phyloP scores from a whole-genome alignment of 495 filamentous ascomycete species.

The Lophium mytilinum region DNA sequence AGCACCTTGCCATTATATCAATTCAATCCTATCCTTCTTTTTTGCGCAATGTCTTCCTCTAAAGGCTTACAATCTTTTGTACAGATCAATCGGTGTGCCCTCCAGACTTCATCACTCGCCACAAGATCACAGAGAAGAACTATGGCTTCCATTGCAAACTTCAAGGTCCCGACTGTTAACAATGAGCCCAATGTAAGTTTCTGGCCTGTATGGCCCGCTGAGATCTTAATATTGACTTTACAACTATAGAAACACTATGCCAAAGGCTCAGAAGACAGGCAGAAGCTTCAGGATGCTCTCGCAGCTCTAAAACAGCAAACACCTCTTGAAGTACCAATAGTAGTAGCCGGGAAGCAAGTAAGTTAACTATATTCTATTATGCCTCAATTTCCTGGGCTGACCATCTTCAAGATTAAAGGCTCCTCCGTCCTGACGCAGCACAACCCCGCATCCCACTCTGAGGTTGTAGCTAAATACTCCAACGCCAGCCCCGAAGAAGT shows the following conservation, averaged over 20 bases:
- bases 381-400: conserved; percentile 4
- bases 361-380: not conserved
- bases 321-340: conserved; percentile 64
- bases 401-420: conserved; percentile 40
- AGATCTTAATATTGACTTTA: not conserved
- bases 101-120: not conserved
- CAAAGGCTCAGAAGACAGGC: conserved; percentile 70
- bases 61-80: not conserved
- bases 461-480: conserved; percentile 70
- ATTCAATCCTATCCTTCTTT: not conserved
- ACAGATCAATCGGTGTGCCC: not conserved
- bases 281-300: conserved; percentile 62
- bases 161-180: conserved; percentile 76
- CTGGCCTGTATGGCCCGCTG: not conserved
- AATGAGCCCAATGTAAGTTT: conserved; percentile 88
- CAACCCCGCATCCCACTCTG: conserved; percentile 66
- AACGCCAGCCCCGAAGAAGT: conserved; percentile 67
- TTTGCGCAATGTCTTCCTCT: not conserved
- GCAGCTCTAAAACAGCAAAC: conserved; percentile 49
- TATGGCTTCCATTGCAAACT: conserved; percentile 54
- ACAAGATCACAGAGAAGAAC: conserved; percentile 5
- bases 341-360: conserved; percentile 73
- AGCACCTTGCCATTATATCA: not conserved
- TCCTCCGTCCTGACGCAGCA: conserved; percentile 50
- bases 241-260: conserved; percentile 68